phyloP scores from a whole-genome alignment of 164 flowering plant genomes.

The Amborella trichopoda region DNA sequence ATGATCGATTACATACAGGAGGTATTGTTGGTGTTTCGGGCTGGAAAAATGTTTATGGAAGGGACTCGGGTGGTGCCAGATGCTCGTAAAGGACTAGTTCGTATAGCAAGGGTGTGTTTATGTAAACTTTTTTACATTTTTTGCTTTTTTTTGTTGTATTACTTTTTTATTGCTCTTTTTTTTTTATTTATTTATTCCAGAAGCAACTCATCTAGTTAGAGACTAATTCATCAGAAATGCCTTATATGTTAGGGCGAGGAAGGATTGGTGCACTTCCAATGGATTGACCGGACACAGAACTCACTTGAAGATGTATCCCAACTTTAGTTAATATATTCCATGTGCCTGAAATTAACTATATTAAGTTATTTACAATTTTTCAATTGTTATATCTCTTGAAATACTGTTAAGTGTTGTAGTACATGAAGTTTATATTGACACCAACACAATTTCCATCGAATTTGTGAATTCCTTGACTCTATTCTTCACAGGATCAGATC shows the following conservation, averaged over 20 bases:
- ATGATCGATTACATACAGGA: too few species aligned
- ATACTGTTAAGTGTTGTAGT: too few species aligned
- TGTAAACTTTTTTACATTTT: not conserved
- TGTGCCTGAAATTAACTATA: too few species aligned
- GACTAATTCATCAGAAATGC: too few species aligned
- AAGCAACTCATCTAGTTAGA: too few species aligned
- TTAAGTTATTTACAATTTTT: too few species aligned
- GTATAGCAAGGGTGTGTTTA: constrained; percentile 55
- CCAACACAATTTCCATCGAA: too few species aligned
- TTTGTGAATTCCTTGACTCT: constrained; percentile 29
- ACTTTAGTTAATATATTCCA: too few species aligned
- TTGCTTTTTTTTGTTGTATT: not conserved
- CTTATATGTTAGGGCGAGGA: constrained; percentile 67
- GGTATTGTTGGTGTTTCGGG: constrained; percentile 72
- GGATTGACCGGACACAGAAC: constrained; percentile 75
- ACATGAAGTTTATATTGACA: too few species aligned
- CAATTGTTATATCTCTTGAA: too few species aligned
- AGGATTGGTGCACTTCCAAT: constrained; percentile 86
- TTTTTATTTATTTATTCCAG: too few species aligned
- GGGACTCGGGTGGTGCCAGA: constrained; percentile 76
- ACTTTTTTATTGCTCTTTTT: not conserved
- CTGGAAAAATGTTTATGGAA: constrained; percentile 75
- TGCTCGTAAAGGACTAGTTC: constrained; percentile 79
- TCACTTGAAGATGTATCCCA: constrained; percentile 86
- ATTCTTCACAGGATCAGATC: constrained; percentile 67